phyloP scores from a whole-genome alignment of 805 yeast species.

The Diddensiella santjacobensis region DNA sequence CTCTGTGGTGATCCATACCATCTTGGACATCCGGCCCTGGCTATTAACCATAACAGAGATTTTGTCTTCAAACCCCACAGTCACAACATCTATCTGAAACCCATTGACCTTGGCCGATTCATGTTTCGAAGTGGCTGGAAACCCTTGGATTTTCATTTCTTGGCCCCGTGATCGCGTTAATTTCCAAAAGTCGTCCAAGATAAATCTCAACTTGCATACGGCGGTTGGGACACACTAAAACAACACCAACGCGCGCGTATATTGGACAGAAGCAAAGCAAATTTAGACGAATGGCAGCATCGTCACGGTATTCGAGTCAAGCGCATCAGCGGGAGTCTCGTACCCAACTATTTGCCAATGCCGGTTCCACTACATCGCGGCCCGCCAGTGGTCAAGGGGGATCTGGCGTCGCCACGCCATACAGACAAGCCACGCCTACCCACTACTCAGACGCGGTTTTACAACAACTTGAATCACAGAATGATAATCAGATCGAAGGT shows the following conservation, averaged over 20 bases:
- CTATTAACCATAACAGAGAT: slow-evolving; percentile 32
- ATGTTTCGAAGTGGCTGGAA: slow-evolving; percentile 4
- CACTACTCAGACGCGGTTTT: slow-evolving; percentile 49
- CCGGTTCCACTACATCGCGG: slow-evolving; percentile 19
- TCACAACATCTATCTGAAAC: slow-evolving; percentile 28
- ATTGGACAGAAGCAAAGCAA: too few relatives aligned
- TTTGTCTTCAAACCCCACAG: slow-evolving; percentile 29
- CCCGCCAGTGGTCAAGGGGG: slow-evolving; percentile 1
- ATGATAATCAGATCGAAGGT: slow-evolving; percentile 52
- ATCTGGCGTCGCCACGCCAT: slow-evolving; percentile 18
- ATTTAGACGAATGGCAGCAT: slow-evolving; percentile 10
- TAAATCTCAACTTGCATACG: too few relatives aligned
- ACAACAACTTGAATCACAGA: slow-evolving; percentile 63
- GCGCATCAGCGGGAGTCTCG: slow-evolving; percentile 36
- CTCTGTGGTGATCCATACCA: slow-evolving; percentile 2
- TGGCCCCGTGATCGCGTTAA: not conserved
- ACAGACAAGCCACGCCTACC: slow-evolving; percentile 28
- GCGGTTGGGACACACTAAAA: too few relatives aligned
- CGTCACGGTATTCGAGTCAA: slow-evolving; percentile 22
- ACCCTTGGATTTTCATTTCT: not conserved
- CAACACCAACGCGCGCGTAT: too few relatives aligned
- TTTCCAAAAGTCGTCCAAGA: not conserved
- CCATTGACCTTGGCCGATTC: slow-evolving; percentile 20
- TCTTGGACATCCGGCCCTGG: slow-evolving; percentile 19
- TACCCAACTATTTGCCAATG: slow-evolving; percentile 37